Percentiles rank a stretch among this genome's conserved stretches.
Conservation (phyloP, 139 green algal genomes). For the Chlamydomonas incerta region DNA sequence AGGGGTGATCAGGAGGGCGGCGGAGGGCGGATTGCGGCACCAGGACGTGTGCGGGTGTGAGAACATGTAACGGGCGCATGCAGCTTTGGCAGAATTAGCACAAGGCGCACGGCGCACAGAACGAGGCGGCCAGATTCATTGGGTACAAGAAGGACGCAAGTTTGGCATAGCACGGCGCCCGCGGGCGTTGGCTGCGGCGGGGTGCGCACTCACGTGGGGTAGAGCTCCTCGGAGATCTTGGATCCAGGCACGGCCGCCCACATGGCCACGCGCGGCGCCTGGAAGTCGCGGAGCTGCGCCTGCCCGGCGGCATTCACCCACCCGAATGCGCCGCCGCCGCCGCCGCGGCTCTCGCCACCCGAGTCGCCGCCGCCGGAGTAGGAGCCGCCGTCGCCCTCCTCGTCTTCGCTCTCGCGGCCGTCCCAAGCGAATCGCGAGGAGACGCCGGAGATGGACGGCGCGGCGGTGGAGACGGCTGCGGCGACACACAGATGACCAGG, state of each 20-base stretch:
- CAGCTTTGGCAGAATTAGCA: no score
- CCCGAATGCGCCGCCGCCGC: neutral
- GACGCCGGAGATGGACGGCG: neutral
- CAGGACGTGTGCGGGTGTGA: no score
- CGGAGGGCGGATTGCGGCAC: no score
- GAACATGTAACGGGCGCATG: no score
- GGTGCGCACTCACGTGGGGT: slow-evolving; percentile 30
- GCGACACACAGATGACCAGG: no score
- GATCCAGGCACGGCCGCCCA: slow-evolving; percentile 43
- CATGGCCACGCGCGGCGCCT: slow-evolving; percentile 40
- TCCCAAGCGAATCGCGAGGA: neutral
- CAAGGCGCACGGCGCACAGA: no score
- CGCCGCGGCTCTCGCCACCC: neutral
- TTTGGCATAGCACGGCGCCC: no score
- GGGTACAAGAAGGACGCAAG: no score
- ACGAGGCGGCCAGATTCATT: no score
- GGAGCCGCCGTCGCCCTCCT: neutral
- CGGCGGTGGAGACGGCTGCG: neutral
- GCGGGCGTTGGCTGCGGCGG: no score
- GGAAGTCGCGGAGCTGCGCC: slow-evolving; percentile 38
- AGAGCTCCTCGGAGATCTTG: slow-evolving; percentile 44
- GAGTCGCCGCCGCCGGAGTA: neutral
- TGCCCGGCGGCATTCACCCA: neutral
- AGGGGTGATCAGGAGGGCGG: no score
- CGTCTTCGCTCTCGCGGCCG: neutral